Evolutionary conservation across 331 rosid species (phyloP).

Genomic region (Rosa hybrid): DNA sequence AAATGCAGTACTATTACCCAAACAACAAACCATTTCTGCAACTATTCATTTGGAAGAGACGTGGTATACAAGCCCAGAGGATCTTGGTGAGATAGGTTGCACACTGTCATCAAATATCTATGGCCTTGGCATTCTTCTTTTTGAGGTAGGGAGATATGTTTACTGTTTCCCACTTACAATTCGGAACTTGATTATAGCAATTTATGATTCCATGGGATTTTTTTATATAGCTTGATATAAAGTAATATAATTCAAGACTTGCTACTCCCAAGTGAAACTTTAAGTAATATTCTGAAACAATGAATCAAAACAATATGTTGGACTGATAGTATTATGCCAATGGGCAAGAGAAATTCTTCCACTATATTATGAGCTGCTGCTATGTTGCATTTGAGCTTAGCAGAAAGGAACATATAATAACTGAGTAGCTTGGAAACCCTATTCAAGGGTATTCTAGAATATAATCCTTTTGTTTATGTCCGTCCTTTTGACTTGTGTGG

Average conservation of each 20-base stretch:
- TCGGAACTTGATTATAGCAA: not conserved
- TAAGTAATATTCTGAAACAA: not conserved
- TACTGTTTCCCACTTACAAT: not conserved
- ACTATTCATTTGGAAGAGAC: constrained; percentile 47
- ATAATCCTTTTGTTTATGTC: not conserved
- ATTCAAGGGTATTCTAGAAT: not conserved
- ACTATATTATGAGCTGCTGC: not conserved
- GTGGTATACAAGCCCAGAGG: constrained; percentile 72
- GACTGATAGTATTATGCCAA: not conserved
- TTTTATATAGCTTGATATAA: not conserved
- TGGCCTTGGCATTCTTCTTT: constrained; percentile 70
- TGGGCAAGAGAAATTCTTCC: not conserved
- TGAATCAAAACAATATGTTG: not conserved
- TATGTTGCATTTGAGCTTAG: not conserved
- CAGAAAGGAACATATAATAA: not conserved
- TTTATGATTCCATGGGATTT: not conserved
- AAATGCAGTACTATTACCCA: constrained; percentile 18
- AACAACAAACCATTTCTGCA: constrained; percentile 26
- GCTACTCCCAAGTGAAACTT: not conserved
- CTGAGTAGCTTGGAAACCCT: not conserved
- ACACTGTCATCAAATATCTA: constrained; percentile 63
- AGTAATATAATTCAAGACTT: not conserved
- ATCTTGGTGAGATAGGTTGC: constrained; percentile 38
- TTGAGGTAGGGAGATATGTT: constrained; percentile 54
- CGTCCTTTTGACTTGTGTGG: constrained; percentile 26